These are phyloP conservation scores for Cavenderia fasciculata DNA, from an alignment of 78 protist species.

Conservation along the genomic window DNA sequence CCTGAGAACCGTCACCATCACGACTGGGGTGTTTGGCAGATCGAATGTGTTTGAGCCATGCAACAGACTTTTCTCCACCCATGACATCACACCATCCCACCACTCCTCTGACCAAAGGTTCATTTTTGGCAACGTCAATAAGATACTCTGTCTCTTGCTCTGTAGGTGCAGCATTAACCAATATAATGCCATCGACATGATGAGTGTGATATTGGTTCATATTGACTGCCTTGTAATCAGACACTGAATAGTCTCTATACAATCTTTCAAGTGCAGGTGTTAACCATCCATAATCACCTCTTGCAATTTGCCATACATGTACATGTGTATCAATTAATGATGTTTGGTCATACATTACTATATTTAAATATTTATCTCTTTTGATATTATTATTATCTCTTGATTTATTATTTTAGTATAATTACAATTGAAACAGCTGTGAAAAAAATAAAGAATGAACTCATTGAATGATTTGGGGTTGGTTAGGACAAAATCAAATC, in stretches of 20 bases:
- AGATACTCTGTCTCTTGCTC: constrained; percentile 5
- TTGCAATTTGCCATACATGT: constrained; percentile 19
- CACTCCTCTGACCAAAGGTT: constrained; percentile 11
- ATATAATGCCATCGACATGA: neutral
- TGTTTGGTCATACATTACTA: too few species aligned
- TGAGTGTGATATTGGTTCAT: neutral
- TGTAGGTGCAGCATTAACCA: constrained; percentile 27
- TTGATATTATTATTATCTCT: too few species aligned
- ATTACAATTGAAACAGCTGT: too few species aligned
- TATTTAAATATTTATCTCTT: too few species aligned
- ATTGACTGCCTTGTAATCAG: neutral
- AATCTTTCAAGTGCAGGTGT: neutral
- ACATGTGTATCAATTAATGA: constrained; percentile 44
- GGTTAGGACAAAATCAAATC: too few species aligned
- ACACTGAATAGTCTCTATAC: neutral
- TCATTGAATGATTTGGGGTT: too few species aligned
- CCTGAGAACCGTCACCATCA: neutral
- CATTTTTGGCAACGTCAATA: neutral
- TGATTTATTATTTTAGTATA: too few species aligned
- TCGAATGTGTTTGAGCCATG: neutral
- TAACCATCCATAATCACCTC: constrained; percentile 37
- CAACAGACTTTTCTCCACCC: neutral
- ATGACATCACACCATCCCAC: constrained; percentile 33
- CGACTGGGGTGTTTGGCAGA: neutral
- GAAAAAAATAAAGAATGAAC: too few species aligned